Evolutionary conservation across 2,329 filamentous ascomycete species (phyloP), one percentile per base, ranked within the genome.

Genomic region (Waltergamsia citrina): DNA sequence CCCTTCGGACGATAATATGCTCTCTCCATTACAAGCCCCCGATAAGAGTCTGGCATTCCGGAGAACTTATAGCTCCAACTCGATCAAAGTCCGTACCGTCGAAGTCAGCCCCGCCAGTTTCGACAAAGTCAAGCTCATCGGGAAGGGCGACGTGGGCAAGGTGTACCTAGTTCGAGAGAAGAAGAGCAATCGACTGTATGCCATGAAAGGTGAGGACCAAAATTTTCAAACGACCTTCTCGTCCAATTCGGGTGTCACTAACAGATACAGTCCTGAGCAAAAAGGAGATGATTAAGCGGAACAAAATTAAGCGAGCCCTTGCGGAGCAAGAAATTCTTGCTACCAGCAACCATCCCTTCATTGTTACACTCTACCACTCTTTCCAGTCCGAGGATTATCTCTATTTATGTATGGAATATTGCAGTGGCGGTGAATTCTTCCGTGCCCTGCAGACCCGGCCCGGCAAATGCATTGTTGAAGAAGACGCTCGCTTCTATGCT

Each of bases 361-460:
- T 98, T 53, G 92, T 98, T 42, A 98, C 92, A 1, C 69, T 98
- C 3, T 98, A 96, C 57, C 92, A 98, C 62, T 96, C 90, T 0
- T 98, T 98, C 70, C 92, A 98, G 59, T 98, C 92, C 2, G 92
- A 98, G 56, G 92, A 98, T 46, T 88, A 96, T 60, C 72, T 98
- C 27, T 98, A 98, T 54, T 72, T 98, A n/a, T 98, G 92, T 58
- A 98, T 98, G 92, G 92, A 98, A 60, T 98, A 98, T 56, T 98
- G 92, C 69, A 96, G 88, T 49, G 92, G 92, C 44, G 92, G 92
- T 41, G 92, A 98, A 60, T 98, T 98, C 65, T 98, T 98, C 69
- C 73, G 92, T 56, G 92, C 92, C 18, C 68, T 98, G 29, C 92
- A 98, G 65, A 96, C 92, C 6, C 78, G 92, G 20, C 92, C 92